Conservation (phyloP, 306 rosid genomes). For the Corylus americana region DNA sequence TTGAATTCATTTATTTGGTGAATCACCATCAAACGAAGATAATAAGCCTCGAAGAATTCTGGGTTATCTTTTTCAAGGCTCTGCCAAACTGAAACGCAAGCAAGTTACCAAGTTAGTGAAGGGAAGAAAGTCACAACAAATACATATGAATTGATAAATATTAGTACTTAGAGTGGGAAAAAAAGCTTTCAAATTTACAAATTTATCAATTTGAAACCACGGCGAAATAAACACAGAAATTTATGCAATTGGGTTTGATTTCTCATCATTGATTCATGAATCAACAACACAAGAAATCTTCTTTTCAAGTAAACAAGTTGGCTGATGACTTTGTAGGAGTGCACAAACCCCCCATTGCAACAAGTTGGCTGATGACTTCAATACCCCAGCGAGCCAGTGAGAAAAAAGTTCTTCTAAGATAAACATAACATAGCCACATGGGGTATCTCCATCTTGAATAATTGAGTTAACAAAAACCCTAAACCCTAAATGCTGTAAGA, state of each 20-base stretch:
- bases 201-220: background rate
- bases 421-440: background rate
- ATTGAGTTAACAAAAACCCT: no score
- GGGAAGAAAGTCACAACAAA: conserved; percentile 7
- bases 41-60: conserved; percentile 86
- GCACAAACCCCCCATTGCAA: background rate
- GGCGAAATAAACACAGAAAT: background rate
- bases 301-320: background rate
- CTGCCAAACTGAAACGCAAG: conserved; percentile 79
- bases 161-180: background rate
- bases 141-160: background rate
- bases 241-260: background rate
- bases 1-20: conserved; percentile 82
- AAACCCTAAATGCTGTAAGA: no score
- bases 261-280: background rate
- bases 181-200: background rate
- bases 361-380: no score
- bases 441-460: background rate
- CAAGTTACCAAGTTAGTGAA: conserved; percentile 12
- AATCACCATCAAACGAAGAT: conserved; percentile 78
- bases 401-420: background rate
- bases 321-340: background rate
- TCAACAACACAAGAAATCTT: background rate
- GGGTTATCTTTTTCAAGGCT: conserved; percentile 90
- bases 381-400: background rate